Conservation (phyloP, 1,284 basidiomycete species). For the Pseudozyma flocculosa region DNA sequence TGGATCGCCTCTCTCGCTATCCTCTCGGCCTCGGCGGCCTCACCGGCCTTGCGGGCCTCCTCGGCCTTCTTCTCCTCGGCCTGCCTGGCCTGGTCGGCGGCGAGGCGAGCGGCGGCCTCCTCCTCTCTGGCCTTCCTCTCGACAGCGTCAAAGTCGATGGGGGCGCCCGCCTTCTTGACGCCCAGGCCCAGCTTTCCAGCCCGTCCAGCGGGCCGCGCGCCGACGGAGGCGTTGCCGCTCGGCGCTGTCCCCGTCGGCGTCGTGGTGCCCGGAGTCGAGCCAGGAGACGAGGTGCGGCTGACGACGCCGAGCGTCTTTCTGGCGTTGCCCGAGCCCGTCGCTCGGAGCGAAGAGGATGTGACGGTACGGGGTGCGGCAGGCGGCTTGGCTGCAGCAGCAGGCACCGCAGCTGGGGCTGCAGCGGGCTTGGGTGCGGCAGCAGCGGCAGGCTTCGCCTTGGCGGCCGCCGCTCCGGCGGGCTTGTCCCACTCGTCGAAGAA, state of each 20-base stretch:
- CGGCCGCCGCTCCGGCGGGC: conserved; percentile 59
- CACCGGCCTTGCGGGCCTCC: conserved; percentile 24
- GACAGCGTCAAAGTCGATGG: conserved; percentile 54
- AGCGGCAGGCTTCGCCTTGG: conserved; percentile 9
- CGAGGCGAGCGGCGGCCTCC: conserved; percentile 28
- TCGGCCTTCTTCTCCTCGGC: conserved; percentile 26
- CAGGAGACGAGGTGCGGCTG: conserved; percentile 36
- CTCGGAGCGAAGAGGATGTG: conserved; percentile 43
- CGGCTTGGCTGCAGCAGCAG: conserved; percentile 6
- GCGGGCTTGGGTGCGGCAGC: conserved; percentile 7
- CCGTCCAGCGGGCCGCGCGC: conserved; percentile 28
- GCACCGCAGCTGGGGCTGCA: conserved; percentile 14
- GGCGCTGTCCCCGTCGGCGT: conserved; percentile 19
- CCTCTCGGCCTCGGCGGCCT: conserved; percentile 37
- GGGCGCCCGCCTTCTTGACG: conserved; percentile 46
- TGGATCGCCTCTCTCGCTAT: conserved; percentile 44
- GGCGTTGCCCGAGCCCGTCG: conserved; percentile 23
- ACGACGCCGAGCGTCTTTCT: conserved; percentile 30
- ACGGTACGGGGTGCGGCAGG: conserved; percentile 40
- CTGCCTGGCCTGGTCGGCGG: conserved; percentile 26
- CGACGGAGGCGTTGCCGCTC: conserved; percentile 1
- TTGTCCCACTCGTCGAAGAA: conserved; percentile 98
- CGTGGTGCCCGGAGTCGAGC: conserved; percentile 32
- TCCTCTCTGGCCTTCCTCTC: conserved; percentile 52
- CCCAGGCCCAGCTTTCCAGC: conserved; percentile 50